phyloP scores from a whole-genome alignment of 2,329 filamentous ascomycete genomes.

The Aureobasidium sp. region DNA sequence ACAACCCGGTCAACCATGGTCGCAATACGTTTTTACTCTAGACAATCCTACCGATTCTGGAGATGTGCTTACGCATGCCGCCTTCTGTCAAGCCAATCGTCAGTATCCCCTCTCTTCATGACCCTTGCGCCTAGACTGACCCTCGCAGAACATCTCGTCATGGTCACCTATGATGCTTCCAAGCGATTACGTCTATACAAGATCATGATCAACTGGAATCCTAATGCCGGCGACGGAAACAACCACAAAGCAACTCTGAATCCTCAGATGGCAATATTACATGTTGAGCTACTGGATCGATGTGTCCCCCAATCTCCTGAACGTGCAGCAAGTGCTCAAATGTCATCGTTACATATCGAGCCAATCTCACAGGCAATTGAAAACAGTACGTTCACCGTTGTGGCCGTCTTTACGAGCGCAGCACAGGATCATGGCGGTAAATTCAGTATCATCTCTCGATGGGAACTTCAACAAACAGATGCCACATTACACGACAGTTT shows the following conservation, averaged over 20 bases:
- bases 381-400: constrained; percentile 39
- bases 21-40: constrained; percentile 64
- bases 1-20: constrained; percentile 62
- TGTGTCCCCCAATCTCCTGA: constrained; percentile 3
- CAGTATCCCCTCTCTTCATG: constrained; percentile 1
- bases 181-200: constrained; percentile 67
- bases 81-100: constrained; percentile 42
- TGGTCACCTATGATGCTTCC: constrained; percentile 60
- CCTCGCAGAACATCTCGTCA: constrained; percentile 46
- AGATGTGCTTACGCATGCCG: constrained; percentile 51
- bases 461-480: constrained; percentile 58
- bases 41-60: constrained; percentile 61
- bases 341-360: constrained; percentile 42
- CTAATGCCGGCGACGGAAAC: constrained; percentile 24
- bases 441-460: constrained; percentile 66
- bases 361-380: constrained; percentile 4
- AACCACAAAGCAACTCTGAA: not conserved
- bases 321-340: constrained; percentile 52
- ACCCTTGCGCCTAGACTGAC: not conserved
- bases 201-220: constrained; percentile 66
- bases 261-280: not conserved
- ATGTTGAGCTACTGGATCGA: constrained; percentile 5
- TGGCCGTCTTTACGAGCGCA: constrained; percentile 62
- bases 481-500: constrained; percentile 28
- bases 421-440: constrained; percentile 37